Conservation (phyloP, 306 rosid genomes). For the Dryas alaskensis region DNA sequence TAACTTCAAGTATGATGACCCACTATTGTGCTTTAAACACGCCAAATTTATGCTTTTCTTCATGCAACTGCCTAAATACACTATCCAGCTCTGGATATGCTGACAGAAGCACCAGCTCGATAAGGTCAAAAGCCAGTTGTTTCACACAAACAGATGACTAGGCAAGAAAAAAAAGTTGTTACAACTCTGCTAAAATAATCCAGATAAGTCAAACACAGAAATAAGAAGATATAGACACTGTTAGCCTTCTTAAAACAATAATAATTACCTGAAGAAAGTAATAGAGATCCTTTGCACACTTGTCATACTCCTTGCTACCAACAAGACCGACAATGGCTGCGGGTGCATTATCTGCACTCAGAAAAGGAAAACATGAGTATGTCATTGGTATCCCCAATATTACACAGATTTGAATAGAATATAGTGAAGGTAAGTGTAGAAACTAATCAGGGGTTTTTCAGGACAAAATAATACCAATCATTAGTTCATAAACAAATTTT, state of each 20-base stretch:
- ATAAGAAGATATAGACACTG: not conserved
- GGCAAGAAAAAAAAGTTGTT: constrained; percentile 23
- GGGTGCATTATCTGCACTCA: constrained; percentile 71
- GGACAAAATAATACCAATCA: constrained; percentile 59
- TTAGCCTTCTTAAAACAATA: not conserved
- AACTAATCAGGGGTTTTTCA: constrained; percentile 14
- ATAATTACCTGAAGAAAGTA: constrained; percentile 84
- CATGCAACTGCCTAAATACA: constrained; percentile 71
- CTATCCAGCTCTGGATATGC: constrained; percentile 79
- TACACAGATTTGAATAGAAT: not conserved
- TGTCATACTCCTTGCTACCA: constrained; percentile 89
- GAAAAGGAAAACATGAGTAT: not conserved
- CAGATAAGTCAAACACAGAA: not conserved
- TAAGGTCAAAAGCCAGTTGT: constrained; percentile 79
- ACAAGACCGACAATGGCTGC: constrained; percentile 86
- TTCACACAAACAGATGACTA: constrained; percentile 90
- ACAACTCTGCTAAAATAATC: constrained; percentile 7
- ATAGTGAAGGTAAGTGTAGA: not conserved
- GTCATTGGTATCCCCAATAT: not conserved
- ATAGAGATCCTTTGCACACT: constrained; percentile 90
- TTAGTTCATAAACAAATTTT: constrained; percentile 79
- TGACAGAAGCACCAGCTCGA: constrained; percentile 65
- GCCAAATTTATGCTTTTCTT: constrained; percentile 71
- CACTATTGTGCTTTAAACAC: constrained; percentile 39
- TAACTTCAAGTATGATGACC: not conserved